A percentile compares a stretch with the other conserved stretches of the same genome.
Evolutionary conservation across 805 yeast species (phyloP).

Genomic region (Danielia reshetovae): DNA sequence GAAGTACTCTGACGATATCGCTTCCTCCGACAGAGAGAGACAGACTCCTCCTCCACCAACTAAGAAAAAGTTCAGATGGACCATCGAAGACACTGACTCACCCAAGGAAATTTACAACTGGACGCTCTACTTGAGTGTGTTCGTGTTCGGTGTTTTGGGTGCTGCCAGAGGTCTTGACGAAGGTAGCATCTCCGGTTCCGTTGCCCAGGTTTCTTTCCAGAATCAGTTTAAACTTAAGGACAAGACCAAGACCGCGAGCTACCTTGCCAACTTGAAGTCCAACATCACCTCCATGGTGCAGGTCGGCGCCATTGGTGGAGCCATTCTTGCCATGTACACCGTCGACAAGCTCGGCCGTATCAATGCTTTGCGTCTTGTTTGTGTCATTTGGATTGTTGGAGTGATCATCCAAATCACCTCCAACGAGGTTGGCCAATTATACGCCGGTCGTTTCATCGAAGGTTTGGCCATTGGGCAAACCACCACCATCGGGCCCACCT

Average conservation of each 20-base stretch:
- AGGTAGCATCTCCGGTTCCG: slow-evolving; percentile 46
- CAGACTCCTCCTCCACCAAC: background rate
- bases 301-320: slow-evolving; percentile 52
- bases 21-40: background rate
- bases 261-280: slow-evolving; percentile 45
- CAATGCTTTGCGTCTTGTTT: slow-evolving; percentile 41
- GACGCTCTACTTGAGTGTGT: slow-evolving; percentile 41
- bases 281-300: slow-evolving; percentile 59
- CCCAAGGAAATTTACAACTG: slow-evolving; percentile 47
- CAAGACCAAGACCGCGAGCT: slow-evolving; percentile 25
- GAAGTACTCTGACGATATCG: background rate
- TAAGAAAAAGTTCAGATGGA: slow-evolving; percentile 19
- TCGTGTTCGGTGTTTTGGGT: slow-evolving; percentile 53
- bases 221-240: slow-evolving; percentile 43
- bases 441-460: slow-evolving; percentile 53
- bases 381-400: slow-evolving; percentile 36
- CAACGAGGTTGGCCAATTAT: slow-evolving; percentile 44
- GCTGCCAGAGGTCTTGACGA: slow-evolving; percentile 58
- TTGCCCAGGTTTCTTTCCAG: slow-evolving; percentile 41
- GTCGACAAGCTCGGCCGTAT: slow-evolving; percentile 52
- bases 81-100: slow-evolving; percentile 25
- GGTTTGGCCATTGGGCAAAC: slow-evolving; percentile 58
- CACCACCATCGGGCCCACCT: slow-evolving; percentile 51
- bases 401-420: slow-evolving; percentile 49
- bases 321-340: slow-evolving; percentile 44